Evolutionary conservation across 2,329 filamentous ascomycete species (phyloP).

Genomic region (Fusarium marasasianum): DNA sequence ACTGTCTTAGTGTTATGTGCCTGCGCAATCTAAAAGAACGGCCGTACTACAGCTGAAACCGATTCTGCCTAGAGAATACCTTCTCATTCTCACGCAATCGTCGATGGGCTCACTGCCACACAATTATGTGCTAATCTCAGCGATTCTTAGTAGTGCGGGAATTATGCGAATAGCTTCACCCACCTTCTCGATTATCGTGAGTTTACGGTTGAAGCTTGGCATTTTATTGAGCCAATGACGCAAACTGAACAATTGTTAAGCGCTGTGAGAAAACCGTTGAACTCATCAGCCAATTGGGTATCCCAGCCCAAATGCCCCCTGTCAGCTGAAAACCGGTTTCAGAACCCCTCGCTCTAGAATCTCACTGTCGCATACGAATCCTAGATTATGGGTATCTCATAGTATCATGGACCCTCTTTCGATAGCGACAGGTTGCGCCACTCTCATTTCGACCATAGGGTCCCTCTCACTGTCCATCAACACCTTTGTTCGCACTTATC

Average conservation of each 20-base stretch:
- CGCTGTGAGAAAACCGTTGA: not conserved
- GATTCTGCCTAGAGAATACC: accelerated
- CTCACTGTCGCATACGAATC: not conserved
- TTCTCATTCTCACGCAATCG: accelerated
- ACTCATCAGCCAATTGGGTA: not conserved
- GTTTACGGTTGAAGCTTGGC: not conserved
- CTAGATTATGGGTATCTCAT: not conserved
- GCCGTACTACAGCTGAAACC: accelerated
- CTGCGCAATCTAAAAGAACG: not conserved
- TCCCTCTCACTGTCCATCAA: not conserved
- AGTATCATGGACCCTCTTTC: not conserved
- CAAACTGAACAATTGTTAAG: not conserved
- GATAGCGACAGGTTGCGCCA: not conserved
- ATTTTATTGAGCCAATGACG: not conserved
- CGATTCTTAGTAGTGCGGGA: accelerated
- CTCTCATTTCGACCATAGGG: not conserved
- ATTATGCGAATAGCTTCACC: not conserved
- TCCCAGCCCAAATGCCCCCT: not conserved
- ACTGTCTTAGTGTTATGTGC: accelerated
- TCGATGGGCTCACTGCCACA: too few relatives aligned
- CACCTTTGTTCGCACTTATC: not conserved
- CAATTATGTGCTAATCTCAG: not conserved
- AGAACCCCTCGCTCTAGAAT: not conserved
- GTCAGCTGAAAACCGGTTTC: not conserved
- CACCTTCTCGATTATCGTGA: not conserved